A percentile compares a stretch with the other conserved stretches of the same genome.
These are phyloP conservation scores for Penium margaritaceum DNA, from an alignment of 139 green algal species.

Conservation along the genomic window DNA sequence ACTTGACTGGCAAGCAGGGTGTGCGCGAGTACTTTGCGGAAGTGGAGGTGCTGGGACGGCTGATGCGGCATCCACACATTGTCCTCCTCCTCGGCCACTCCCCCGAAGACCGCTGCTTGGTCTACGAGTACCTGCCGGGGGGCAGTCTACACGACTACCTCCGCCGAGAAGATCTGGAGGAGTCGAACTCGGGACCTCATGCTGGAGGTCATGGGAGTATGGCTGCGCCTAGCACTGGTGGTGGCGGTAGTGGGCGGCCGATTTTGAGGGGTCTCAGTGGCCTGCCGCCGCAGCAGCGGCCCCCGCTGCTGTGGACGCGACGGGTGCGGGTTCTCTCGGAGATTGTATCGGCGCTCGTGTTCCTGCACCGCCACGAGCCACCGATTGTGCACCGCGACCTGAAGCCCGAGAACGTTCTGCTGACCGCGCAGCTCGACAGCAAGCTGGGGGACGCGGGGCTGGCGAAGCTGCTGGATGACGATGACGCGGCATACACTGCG, in stretches of 20 bases:
- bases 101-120: neutral
- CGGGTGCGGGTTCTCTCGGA: neutral
- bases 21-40: neutral
- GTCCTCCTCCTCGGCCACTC: neutral
- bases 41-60: neutral
- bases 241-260: neutral
- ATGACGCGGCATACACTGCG: neutral
- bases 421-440: neutral
- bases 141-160: conserved; percentile 3
- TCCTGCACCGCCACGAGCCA: neutral
- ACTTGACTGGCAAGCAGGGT: neutral
- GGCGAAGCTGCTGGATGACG: neutral
- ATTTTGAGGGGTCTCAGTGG: neutral
- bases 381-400: conserved; percentile 10
- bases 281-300: neutral
- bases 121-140: conserved; percentile 7
- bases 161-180: no score
- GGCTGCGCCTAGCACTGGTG: neutral
- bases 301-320: neutral
- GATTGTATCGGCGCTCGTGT: neutral
- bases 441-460: conserved; percentile 10
- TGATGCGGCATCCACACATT: conserved; percentile 5
- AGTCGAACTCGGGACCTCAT: no score
- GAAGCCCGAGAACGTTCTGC: conserved; percentile 11
- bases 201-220: neutral